These are phyloP conservation scores for Globisporangium carolinianum DNA, from an alignment of 352 stramenopile genomes.

Conservation along the genomic window DNA sequence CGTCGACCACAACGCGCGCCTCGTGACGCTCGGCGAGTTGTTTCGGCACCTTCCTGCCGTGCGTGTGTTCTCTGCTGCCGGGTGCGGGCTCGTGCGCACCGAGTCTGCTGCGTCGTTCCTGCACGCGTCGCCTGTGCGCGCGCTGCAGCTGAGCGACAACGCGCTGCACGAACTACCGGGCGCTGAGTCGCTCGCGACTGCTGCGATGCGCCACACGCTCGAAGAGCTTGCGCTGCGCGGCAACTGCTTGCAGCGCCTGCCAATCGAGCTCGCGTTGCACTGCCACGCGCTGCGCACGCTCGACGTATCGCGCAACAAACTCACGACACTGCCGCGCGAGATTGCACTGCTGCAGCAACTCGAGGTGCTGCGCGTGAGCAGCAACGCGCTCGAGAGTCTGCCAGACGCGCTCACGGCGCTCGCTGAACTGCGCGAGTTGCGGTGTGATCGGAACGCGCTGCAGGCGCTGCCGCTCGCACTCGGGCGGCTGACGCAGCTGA, in stretches of 20 bases:
- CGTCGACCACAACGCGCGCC: slow-evolving; percentile 35
- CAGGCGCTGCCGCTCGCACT: slow-evolving; percentile 25
- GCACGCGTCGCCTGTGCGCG: slow-evolving; percentile 28
- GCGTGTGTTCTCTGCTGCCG: slow-evolving; percentile 21
- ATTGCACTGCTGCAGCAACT: slow-evolving; percentile 30
- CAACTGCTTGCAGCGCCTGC: slow-evolving; percentile 33
- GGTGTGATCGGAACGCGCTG: slow-evolving; percentile 33
- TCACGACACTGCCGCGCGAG: slow-evolving; percentile 29
- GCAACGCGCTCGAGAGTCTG: slow-evolving; percentile 34
- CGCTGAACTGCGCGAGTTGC: slow-evolving; percentile 22
- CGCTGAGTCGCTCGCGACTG: slow-evolving; percentile 15
- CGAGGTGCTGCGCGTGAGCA: slow-evolving; percentile 28
- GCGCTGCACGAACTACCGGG: slow-evolving; percentile 33
- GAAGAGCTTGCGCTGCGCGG: slow-evolving; percentile 25
- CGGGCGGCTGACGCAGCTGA: slow-evolving; percentile 25
- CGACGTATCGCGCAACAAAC: slow-evolving; percentile 41
- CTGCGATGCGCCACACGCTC: slow-evolving; percentile 43
- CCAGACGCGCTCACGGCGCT: slow-evolving; percentile 34
- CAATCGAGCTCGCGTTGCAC: slow-evolving; percentile 29
- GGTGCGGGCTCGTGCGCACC: slow-evolving; percentile 36
- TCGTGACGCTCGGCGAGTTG: slow-evolving; percentile 28
- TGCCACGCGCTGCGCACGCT: slow-evolving; percentile 31
- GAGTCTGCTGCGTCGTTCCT: slow-evolving; percentile 35
- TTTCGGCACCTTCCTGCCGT: slow-evolving; percentile 29
- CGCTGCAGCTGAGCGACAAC: slow-evolving; percentile 35